Base-by-base conservation (phyloP, 441 rosid species). In the Brassica hybrid region DNA sequence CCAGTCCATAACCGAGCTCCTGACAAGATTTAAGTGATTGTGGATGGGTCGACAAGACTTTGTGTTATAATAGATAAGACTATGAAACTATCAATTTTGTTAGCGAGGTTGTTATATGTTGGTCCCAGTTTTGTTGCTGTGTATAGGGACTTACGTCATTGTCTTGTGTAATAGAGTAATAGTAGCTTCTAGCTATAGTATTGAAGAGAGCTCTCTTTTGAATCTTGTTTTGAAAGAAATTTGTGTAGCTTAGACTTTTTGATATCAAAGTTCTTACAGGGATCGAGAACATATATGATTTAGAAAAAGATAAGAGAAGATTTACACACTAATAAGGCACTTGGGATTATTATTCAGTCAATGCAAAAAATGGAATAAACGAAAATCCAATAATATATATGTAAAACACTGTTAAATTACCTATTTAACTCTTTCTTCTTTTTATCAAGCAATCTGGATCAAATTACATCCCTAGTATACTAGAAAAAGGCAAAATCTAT, bases 1-100 rank as follows among this genome's bases (percentile, higher is more conserved):
- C 77, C 78, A 0, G 19, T 67, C 60, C 59, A 74, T 67, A 41
- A 57, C 30, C 32, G n/a, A 57, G 59, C 27, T 57, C 67, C 48
- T 13, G 12, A 45, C 14, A 38, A 57, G n/a, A 23, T 6, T 13
- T 56, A 58, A 27, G 14, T 43, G 18, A 57, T 4, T 7, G 14
- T 27, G 32, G 57, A 56, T 56, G 3, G 3, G 17, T 36, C 25
- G 9, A 56, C 64, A 65, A 30, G 12, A 65, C 0, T 11, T 34
- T 54, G 3, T 34, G 32, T 74, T 14, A 38, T 21, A 8, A 7
- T 34, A 21, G 23, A 21, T 64, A 59, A 1, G 19, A 73, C 23
- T 64, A n/a, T 27, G 38, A 10, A 21, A 21, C 41, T 17, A 54
- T 73, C 11, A 50, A 34, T 34, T 63, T 50, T 65, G 70, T 2